phyloP scores from a whole-genome alignment of 2,329 filamentous ascomycete species.

The Colletotrichum viniferum region DNA sequence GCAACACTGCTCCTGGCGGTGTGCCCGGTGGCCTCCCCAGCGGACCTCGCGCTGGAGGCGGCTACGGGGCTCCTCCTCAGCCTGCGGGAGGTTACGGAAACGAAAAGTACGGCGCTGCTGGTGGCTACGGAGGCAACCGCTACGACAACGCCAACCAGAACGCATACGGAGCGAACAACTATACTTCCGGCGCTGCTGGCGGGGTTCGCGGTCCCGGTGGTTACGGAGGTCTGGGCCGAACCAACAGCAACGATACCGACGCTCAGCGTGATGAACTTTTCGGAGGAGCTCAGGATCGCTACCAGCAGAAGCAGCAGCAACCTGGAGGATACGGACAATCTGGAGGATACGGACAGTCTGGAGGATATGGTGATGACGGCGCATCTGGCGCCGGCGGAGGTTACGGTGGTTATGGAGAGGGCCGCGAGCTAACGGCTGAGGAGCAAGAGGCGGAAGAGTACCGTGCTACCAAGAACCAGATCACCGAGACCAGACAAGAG shows the following conservation, averaged over 20 bases:
- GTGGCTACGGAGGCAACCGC: slow-evolving; percentile 57
- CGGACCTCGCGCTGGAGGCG: slow-evolving; percentile 33
- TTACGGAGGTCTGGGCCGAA: slow-evolving; percentile 63
- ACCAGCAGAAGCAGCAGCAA: slow-evolving; percentile 40
- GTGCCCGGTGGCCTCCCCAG: slow-evolving; percentile 38
- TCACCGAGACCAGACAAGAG: slow-evolving; percentile 76
- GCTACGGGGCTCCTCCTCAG: slow-evolving; percentile 26
- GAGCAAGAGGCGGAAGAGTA: slow-evolving; percentile 77
- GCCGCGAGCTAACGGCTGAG: slow-evolving; percentile 82
- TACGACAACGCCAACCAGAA: slow-evolving; percentile 46
- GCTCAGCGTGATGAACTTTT: slow-evolving; percentile 69
- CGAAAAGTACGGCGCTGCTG: slow-evolving; percentile 55
- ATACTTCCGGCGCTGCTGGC: slow-evolving; percentile 32
- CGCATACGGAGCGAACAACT: no score
- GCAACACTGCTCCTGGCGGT: slow-evolving; percentile 29
- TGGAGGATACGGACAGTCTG: slow-evolving; percentile 20
- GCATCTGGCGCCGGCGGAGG: not conserved
- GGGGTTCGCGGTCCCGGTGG: slow-evolving; percentile 55
- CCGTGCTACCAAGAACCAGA: slow-evolving; percentile 70
- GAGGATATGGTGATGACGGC: fast-evolving
- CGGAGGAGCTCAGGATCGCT: slow-evolving; percentile 55
- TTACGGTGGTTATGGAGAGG: slow-evolving; percentile 65
- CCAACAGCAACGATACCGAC: slow-evolving; percentile 48
- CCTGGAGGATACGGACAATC: slow-evolving; percentile 21
- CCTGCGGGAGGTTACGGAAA: slow-evolving; percentile 55